Conservation (phyloP, 2,329 filamentous ascomycete genomes). For the Sphaerulina musiva region DNA sequence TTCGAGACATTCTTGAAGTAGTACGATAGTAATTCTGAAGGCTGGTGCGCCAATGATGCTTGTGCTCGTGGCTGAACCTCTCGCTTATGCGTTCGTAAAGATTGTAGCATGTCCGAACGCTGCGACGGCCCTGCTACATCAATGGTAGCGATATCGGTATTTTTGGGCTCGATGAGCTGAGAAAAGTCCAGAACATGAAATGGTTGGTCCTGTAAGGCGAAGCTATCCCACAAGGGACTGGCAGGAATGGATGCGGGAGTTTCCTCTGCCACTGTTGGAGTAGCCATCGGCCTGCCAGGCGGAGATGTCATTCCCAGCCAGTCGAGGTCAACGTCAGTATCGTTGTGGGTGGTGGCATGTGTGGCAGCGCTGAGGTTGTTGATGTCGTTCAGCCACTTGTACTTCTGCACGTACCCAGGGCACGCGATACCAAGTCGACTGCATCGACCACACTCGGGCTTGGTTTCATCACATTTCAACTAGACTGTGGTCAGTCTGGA, state of each 20-base stretch:
- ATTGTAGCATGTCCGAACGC: constrained; percentile 13
- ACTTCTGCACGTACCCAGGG: constrained; percentile 11
- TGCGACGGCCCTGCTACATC: background rate
- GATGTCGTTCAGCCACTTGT: constrained; percentile 12
- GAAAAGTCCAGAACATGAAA: constrained; percentile 6
- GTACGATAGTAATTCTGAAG: constrained; percentile 19
- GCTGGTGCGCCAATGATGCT: constrained; percentile 14
- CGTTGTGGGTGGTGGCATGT: background rate
- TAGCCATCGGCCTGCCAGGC: background rate
- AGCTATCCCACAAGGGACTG: background rate
- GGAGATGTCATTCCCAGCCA: constrained; percentile 7
- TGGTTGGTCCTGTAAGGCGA: constrained; percentile 1
- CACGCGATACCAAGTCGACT: constrained; percentile 10
- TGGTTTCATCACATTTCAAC: constrained; percentile 17
- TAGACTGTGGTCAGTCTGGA: background rate
- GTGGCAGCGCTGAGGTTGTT: background rate
- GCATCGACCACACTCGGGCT: constrained; percentile 12
- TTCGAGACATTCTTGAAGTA: constrained; percentile 22
- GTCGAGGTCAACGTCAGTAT: background rate
- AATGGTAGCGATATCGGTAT: background rate
- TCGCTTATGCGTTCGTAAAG: constrained; percentile 9
- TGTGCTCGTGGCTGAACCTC: constrained; percentile 10
- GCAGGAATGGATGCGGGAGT: background rate
- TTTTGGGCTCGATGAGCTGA: constrained; percentile 1
- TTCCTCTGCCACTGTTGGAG: background rate